A percentile compares a stretch with the other conserved stretches of the same genome.
Conservation (phyloP, 805 yeast genomes). For the Candida stauntonica region DNA sequence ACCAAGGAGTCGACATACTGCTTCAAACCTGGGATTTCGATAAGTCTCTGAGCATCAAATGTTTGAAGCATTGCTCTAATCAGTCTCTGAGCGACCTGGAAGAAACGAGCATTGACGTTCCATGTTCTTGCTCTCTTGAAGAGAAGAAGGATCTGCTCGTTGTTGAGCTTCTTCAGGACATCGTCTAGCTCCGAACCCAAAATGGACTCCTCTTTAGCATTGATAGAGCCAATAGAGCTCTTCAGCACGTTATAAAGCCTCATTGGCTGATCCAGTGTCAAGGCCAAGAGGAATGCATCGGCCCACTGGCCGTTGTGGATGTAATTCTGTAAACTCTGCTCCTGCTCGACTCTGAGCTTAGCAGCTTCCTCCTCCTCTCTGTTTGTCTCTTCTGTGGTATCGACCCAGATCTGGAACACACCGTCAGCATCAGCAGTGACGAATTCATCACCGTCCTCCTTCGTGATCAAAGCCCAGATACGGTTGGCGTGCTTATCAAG, state of each 20-base stretch:
- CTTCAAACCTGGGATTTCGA: conserved; percentile 64
- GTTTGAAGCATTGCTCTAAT: conserved; percentile 58
- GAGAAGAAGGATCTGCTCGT: conserved; percentile 55
- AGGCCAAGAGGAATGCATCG: conserved; percentile 80
- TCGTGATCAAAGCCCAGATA: conserved; percentile 82
- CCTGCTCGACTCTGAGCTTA: conserved; percentile 70
- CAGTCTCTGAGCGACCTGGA: conserved; percentile 74
- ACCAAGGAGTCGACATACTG: conserved; percentile 66
- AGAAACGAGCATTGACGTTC: conserved; percentile 86
- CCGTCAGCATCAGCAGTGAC: conserved; percentile 96
- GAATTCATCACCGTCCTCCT: conserved; percentile 62
- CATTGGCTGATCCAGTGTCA: conserved; percentile 88
- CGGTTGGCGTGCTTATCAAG: conserved; percentile 92
- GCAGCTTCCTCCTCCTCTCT: conserved; percentile 46
- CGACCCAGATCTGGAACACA: conserved; percentile 82
- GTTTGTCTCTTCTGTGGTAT: conserved; percentile 72
- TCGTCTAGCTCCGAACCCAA: conserved; percentile 53
- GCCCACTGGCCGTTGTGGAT: conserved; percentile 76
- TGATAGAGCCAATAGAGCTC: conserved; percentile 42
- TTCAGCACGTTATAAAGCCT: conserved; percentile 73
- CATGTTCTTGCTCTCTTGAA: conserved; percentile 85
- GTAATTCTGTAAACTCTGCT: conserved; percentile 77
- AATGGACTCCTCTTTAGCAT: conserved; percentile 37
- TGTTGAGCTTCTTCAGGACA: conserved; percentile 51
- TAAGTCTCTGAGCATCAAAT: conserved; percentile 51